Evolutionary conservation across 2,329 filamentous ascomycete genomes (phyloP).

Genomic region (Aspergillus chevalieri): DNA sequence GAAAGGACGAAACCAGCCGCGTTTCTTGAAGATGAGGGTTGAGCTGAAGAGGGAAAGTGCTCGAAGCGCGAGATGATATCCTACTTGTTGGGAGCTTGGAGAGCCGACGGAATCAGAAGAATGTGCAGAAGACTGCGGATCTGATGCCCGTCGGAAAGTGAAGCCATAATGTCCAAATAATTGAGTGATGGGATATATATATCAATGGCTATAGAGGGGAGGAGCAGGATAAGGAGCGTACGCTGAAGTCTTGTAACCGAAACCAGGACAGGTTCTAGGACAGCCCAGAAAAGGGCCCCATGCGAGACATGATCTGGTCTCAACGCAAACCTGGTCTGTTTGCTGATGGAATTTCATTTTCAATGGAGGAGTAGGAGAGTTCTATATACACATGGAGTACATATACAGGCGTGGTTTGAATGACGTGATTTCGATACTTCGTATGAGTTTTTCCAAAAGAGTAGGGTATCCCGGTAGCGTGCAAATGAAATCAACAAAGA

Average conservation of each 20-base stretch:
- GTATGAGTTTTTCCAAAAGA: neutral
- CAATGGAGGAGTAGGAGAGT: neutral
- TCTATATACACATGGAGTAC: neutral
- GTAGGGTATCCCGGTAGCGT: neutral
- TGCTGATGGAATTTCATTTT: neutral
- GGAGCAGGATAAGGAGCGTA: conserved; percentile 4
- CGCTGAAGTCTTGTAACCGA: no score
- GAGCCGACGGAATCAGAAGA: conserved; percentile 10
- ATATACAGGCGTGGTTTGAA: neutral
- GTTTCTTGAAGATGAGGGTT: conserved; percentile 2
- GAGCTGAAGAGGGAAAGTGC: conserved; percentile 5
- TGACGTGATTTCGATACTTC: neutral
- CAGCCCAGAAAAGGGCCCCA: conserved; percentile 35
- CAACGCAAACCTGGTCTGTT: neutral
- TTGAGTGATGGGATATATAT: neutral
- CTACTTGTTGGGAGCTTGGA: conserved; percentile 11
- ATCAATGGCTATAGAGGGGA: neutral
- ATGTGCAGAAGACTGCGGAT: no score
- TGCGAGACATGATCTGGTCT: neutral
- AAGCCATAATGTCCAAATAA: conserved; percentile 14
- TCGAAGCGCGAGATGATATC: conserved; percentile 13
- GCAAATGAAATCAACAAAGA: neutral
- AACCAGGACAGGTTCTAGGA: conserved; percentile 17
- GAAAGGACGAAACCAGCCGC: conserved; percentile 20
- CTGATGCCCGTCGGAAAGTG: conserved; percentile 5